phyloP scores from a whole-genome alignment of 805 yeast genomes.

The Cyberlindnera bimundalis region DNA sequence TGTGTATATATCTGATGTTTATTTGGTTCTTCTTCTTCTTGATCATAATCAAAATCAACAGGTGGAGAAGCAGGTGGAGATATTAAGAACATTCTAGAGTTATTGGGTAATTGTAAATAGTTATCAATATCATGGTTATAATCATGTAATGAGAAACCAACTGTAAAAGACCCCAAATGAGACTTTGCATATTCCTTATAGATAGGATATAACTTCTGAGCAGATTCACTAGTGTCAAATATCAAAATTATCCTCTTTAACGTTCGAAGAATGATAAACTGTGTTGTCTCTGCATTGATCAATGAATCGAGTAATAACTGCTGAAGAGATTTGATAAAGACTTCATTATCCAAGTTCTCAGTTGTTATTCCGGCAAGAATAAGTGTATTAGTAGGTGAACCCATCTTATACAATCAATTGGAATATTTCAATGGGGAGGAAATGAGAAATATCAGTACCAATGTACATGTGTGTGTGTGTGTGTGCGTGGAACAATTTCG shows the following conservation, averaged over 20 bases:
- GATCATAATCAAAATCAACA: slow-evolving; percentile 36
- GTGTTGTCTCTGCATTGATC: slow-evolving; percentile 20
- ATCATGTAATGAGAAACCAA: slow-evolving; percentile 22
- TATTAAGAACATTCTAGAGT: slow-evolving; percentile 34
- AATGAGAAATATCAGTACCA: not conserved
- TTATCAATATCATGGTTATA: slow-evolving; percentile 15
- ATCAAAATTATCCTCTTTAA: slow-evolving; percentile 28
- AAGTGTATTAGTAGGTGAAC: slow-evolving; percentile 26
- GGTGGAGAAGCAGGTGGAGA: slow-evolving; percentile 44
- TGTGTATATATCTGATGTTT: slow-evolving; percentile 27
- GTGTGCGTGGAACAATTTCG: too few relatives aligned
- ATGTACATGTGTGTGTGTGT: too few relatives aligned
- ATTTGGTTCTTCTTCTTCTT: slow-evolving; percentile 36
- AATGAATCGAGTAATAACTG: slow-evolving; percentile 24
- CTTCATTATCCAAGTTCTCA: slow-evolving; percentile 18
- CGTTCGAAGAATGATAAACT: slow-evolving; percentile 28
- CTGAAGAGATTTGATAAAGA: slow-evolving; percentile 22
- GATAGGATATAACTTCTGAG: slow-evolving; percentile 6
- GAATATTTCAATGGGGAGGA: not conserved
- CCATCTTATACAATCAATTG: not conserved
- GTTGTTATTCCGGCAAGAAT: slow-evolving; percentile 23
- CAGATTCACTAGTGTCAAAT: slow-evolving; percentile 18
- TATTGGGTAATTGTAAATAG: slow-evolving; percentile 33
- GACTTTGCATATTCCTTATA: slow-evolving; percentile 6
- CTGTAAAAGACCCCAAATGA: slow-evolving; percentile 7